Percentiles rank a stretch among this genome's conserved stretches.
phyloP scores from a whole-genome alignment of 257 asterid genomes.

The Oldenlandia corymbosa region DNA sequence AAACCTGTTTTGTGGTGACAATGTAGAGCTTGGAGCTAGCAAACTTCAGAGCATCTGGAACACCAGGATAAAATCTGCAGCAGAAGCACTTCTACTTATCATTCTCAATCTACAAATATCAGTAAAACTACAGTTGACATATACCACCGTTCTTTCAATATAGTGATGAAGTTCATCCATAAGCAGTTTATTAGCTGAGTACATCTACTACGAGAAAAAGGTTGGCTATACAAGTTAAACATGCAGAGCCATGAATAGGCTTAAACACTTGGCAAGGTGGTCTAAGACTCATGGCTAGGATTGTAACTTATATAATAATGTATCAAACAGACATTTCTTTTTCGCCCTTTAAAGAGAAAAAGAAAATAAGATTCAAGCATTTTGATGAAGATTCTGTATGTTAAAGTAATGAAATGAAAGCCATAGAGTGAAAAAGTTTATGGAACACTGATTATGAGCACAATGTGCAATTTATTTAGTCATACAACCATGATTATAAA shows the following conservation, averaged over 20 bases:
- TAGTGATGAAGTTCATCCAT: not conserved
- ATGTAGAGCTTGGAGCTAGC: slow-evolving; percentile 86
- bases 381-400: not conserved
- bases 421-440: not conserved
- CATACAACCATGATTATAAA: slow-evolving; percentile 6
- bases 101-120: not conserved
- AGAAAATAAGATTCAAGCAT: not conserved
- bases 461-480: not conserved
- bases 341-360: not conserved
- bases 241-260: not conserved
- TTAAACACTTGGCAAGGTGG: not conserved
- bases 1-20: slow-evolving; percentile 90
- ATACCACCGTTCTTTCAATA: not conserved
- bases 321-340: not conserved
- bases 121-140: slow-evolving; percentile 1
- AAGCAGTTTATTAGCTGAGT: not conserved
- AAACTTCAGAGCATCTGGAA: slow-evolving; percentile 86
- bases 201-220: not conserved
- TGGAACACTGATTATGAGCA: not conserved
- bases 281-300: not conserved
- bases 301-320: not conserved
- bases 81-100: slow-evolving; percentile 15
- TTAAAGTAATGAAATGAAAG: not conserved
- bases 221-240: not conserved
- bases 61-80: slow-evolving; percentile 90